Evolutionary conservation across 2,329 filamentous ascomycete genomes (phyloP).

Genomic region (Colletotrichum echinochloae): DNA sequence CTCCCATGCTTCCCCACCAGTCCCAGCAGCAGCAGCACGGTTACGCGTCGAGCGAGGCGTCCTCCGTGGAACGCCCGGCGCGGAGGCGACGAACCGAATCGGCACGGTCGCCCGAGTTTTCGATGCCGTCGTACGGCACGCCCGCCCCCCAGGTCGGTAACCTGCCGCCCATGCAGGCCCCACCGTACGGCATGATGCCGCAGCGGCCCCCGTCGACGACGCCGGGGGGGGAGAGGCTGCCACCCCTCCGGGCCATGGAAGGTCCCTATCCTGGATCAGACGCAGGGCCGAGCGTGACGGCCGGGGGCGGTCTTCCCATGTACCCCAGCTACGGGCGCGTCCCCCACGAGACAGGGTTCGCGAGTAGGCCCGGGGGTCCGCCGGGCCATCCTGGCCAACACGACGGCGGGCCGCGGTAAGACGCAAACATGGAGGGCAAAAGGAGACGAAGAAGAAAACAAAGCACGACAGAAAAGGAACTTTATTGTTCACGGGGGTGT

Average conservation of each 20-base stretch:
- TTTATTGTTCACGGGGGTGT: slow-evolving; percentile 2
- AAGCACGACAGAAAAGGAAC: slow-evolving; percentile 26
- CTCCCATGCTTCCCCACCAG: slow-evolving; percentile 45
- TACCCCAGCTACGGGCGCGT: slow-evolving; percentile 40
- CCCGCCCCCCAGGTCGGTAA: slow-evolving; percentile 50
- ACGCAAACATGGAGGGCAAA: neutral
- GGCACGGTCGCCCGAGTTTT: slow-evolving; percentile 56
- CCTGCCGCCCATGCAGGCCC: slow-evolving; percentile 57
- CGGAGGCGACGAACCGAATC: slow-evolving; percentile 61
- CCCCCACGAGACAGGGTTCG: slow-evolving; percentile 41
- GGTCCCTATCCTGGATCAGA: slow-evolving; percentile 42
- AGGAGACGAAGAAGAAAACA: too few species aligned
- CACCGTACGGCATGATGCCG: slow-evolving; percentile 52
- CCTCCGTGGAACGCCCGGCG: slow-evolving; percentile 58
- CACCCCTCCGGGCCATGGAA: slow-evolving; percentile 62
- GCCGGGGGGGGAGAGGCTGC: slow-evolving; percentile 57
- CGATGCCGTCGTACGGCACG: slow-evolving; percentile 55
- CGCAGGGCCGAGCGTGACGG: slow-evolving; percentile 18
- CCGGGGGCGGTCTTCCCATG: slow-evolving; percentile 25
- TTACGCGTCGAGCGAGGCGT: slow-evolving; percentile 56
- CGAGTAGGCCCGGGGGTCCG: slow-evolving; percentile 28
- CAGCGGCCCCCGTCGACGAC: slow-evolving; percentile 54
- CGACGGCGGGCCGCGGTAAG: slow-evolving; percentile 27
- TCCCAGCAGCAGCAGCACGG: slow-evolving; percentile 44
- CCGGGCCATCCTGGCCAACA: slow-evolving; percentile 27